Evolutionary conservation across 495 filamentous ascomycete genomes (phyloP).

Genomic region (Penicillium riverlandense): DNA sequence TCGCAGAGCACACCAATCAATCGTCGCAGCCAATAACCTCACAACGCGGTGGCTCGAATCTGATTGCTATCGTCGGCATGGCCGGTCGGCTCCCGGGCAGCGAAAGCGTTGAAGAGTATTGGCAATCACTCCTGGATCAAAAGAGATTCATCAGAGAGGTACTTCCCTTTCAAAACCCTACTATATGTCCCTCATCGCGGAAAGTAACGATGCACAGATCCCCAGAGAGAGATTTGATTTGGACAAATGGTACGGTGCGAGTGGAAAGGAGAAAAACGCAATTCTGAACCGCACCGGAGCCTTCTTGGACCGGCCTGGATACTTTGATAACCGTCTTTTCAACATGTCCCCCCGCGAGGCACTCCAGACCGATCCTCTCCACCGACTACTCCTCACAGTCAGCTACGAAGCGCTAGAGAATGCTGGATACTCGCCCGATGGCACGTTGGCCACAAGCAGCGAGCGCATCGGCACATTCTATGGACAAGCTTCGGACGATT

Average conservation of each 20-base stretch:
- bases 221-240: constrained; percentile 74
- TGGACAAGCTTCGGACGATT: constrained; percentile 88
- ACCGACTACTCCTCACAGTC: constrained; percentile 72
- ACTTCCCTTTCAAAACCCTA: too few relatives aligned
- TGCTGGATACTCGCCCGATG: constrained; percentile 81
- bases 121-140: too few relatives aligned
- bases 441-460: constrained; percentile 76
- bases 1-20: too few relatives aligned
- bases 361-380: constrained; percentile 81
- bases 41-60: too few relatives aligned
- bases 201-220: too few relatives aligned
- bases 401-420: constrained; percentile 90
- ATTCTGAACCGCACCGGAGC: constrained; percentile 78
- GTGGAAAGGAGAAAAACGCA: constrained; percentile 70
- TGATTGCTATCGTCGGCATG: too few relatives aligned
- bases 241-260: constrained; percentile 67
- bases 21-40: too few relatives aligned
- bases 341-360: constrained; percentile 95
- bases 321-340: constrained; percentile 87
- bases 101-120: too few relatives aligned
- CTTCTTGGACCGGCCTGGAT: constrained; percentile 77
- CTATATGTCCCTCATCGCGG: too few relatives aligned
- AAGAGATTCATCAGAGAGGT: too few relatives aligned
- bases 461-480: constrained; percentile 88
- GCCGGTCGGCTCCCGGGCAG: too few relatives aligned